Conservation (phyloP, 2,329 filamentous ascomycete genomes). For the Claviceps sp. region DNA sequence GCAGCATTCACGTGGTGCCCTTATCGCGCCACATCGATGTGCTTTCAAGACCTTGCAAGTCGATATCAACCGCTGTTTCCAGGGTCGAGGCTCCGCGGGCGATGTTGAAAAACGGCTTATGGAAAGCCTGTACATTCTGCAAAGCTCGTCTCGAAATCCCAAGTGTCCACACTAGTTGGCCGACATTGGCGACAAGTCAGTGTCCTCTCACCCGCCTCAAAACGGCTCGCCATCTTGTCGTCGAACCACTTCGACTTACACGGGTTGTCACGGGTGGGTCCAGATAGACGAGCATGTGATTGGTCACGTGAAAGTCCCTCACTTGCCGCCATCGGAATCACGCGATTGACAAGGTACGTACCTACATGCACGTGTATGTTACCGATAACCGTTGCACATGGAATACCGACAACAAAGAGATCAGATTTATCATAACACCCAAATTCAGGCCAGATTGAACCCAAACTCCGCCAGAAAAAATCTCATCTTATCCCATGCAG, state of each 20-base stretch:
- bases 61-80: slow-evolving; percentile 2
- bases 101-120: background rate
- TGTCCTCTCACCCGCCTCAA: background rate
- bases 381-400: too few species aligned
- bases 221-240: slow-evolving; percentile 1
- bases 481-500: too few species aligned
- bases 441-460: too few species aligned
- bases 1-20: background rate
- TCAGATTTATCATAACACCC: too few species aligned
- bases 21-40: background rate
- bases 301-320: background rate
- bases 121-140: background rate
- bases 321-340: too few species aligned
- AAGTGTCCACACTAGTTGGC: background rate
- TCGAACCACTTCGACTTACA: slow-evolving; percentile 6
- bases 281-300: background rate
- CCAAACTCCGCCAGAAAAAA: too few species aligned
- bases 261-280: slow-evolving; percentile 3
- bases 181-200: slow-evolving; percentile 1
- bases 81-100: background rate
- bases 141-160: background rate
- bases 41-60: background rate
- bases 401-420: too few species aligned
- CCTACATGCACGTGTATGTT: too few species aligned
- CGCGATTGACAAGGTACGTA: too few species aligned